Evolutionary conservation across 164 flowering plant genomes (phyloP), one percentile per base, ranked within the genome.

Genomic region (Macadamia tetraphylla): DNA sequence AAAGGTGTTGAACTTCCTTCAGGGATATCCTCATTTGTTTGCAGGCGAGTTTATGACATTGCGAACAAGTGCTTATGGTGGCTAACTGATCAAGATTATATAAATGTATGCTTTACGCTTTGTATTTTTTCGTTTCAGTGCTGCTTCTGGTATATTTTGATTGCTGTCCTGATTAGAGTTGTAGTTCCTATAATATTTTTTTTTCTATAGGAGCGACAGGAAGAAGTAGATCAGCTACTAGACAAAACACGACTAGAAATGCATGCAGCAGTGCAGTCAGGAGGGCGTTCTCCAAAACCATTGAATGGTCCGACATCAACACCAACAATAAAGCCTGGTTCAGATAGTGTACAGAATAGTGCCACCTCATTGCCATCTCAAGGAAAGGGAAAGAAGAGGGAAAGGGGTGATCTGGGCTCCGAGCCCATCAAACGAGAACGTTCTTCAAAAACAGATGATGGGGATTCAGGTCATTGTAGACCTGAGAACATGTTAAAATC

Each of bases 1-100:
- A 90, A 83, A 89, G 92, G 94, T 74, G 85, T 81, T 83, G 91
- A 89, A 74, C 94, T 89, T 82, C 95, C 97, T 67, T 59, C 92
- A 64, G 92, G 97, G 82, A 62, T 81, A 71, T 87, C 87, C 76
- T 88, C 97, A 52, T 92, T 94, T 82, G 88, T 94, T 59, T 92
- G 98, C 69, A 76, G 96, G 75, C 82, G 96, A 65, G 94, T 90
- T 55, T 94, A 90, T 82, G 98, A 94, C 80, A 87, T 78, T 60
- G 75, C 71, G 48, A 81, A 82, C 85, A 86, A 86, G 79, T 75
- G 94, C 83, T 82, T 94, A 80, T 89, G 97, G 94, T 94, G 98
- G 99, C 75, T 95, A 79, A 89, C 90, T 62, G 99, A 95, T 82
- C 78, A 84, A 76, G 87, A 90, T 65, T 88, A 81, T 69, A 83